phyloP scores from a whole-genome alignment of 345 rosid genomes.

The Carallia pectinifolia region DNA sequence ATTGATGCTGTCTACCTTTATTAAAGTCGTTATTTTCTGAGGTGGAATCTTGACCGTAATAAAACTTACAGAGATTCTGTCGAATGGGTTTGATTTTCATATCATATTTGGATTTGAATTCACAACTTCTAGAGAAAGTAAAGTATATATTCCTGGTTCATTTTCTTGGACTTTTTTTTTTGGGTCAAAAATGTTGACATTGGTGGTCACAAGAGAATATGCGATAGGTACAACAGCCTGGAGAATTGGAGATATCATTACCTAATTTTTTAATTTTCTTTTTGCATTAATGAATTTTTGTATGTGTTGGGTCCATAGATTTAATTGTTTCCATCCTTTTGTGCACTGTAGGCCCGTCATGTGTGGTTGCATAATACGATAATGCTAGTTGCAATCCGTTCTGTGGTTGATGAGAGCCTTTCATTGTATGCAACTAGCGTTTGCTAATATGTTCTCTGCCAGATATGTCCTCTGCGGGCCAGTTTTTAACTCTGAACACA shows the following conservation, averaged over 20 bases:
- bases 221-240: slow-evolving; percentile 26
- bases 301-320: slow-evolving; percentile 21
- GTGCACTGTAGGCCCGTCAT: slow-evolving; percentile 23
- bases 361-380: slow-evolving; percentile 27
- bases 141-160: neutral
- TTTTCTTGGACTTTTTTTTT: neutral
- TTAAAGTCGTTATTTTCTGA: neutral
- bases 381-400: slow-evolving; percentile 18
- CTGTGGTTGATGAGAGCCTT: slow-evolving; percentile 17
- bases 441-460: slow-evolving; percentile 20
- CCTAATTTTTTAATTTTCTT: too few species aligned
- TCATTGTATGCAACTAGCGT: slow-evolving; percentile 11
- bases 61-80: neutral
- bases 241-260: neutral
- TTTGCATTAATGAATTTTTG: slow-evolving; percentile 4
- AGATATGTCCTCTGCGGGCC: slow-evolving; percentile 25
- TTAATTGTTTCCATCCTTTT: slow-evolving; percentile 24
- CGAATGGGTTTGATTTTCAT: neutral
- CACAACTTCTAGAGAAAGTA: neutral
- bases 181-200: slow-evolving; percentile 1
- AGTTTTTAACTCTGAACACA: slow-evolving; percentile 12
- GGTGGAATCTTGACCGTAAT: slow-evolving; percentile 12
- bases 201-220: slow-evolving; percentile 12
- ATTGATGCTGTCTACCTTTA: neutral
- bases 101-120: neutral